Conservation (phyloP, 768 basidiomycete genomes). For the Phylloporus rhodoxanthus region DNA sequence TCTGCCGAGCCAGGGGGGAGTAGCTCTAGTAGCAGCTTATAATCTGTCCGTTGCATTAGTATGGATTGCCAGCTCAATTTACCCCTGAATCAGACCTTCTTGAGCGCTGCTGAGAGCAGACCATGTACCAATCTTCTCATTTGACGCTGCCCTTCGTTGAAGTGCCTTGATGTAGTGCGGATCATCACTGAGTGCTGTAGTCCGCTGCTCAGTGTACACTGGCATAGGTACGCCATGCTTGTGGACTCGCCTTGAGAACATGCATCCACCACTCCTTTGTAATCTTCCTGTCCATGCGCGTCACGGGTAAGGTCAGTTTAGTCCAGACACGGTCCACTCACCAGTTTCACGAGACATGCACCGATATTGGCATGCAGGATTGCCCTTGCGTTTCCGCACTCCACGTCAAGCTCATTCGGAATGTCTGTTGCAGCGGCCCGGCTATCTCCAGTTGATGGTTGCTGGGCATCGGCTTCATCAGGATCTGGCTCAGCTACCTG, state of each 20-base stretch:
- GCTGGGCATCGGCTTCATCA: conserved; percentile 14
- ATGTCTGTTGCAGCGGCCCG: conserved; percentile 6
- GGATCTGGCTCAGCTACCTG: conserved; percentile 16
- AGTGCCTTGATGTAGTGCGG: conserved; percentile 82
- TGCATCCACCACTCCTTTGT: conserved; percentile 73
- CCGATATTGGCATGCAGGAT: conserved; percentile 83
- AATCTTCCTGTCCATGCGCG: conserved; percentile 49
- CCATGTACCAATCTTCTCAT: conserved; percentile 79
- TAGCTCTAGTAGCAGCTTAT: conserved; percentile 61
- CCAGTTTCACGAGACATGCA: conserved; percentile 78
- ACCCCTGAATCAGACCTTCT: conserved; percentile 52
- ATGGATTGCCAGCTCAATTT: neutral
- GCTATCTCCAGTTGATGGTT: conserved; percentile 8
- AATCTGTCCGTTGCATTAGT: conserved; percentile 48
- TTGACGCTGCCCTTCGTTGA: conserved; percentile 82
- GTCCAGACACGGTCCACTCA: conserved; percentile 30
- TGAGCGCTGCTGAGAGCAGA: conserved; percentile 73
- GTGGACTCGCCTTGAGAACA: conserved; percentile 62
- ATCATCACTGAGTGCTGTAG: conserved; percentile 79
- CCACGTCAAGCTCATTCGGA: conserved; percentile 35
- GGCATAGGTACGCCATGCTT: neutral
- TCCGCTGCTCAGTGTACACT: conserved; percentile 5
- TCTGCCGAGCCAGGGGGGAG: conserved; percentile 53
- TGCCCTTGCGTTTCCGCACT: conserved; percentile 57
- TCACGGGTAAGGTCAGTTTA: neutral